phyloP scores from a whole-genome alignment of 495 filamentous ascomycete genomes.

The Opeltia flavorubescens region DNA sequence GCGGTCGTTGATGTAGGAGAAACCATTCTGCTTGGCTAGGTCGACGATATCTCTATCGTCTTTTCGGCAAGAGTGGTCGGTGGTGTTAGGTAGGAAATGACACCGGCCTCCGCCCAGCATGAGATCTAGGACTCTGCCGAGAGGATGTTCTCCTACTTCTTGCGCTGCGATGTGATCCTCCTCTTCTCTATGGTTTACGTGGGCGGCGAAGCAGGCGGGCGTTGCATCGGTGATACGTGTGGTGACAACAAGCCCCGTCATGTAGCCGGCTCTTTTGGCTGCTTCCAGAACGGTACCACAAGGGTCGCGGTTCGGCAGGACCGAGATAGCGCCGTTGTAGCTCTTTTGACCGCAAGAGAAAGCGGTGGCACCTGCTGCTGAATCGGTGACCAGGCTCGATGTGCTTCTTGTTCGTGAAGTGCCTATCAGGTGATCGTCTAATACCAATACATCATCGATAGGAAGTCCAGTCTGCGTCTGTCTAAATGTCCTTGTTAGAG shows the following conservation, averaged over 20 bases:
- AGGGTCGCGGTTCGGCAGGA: constrained; percentile 67
- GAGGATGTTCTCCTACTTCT: constrained; percentile 70
- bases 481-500: constrained; percentile 67
- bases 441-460: constrained; percentile 52
- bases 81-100: constrained; percentile 76
- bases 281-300: constrained; percentile 94
- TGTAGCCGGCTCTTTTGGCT: constrained; percentile 78
- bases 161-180: constrained; percentile 88
- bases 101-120: constrained; percentile 88
- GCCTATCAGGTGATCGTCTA: constrained; percentile 81
- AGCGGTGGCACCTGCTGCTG: constrained; percentile 87
- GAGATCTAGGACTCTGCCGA: constrained; percentile 78
- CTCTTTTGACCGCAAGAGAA: constrained; percentile 87
- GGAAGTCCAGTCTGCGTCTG: constrained; percentile 57
- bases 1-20: constrained; percentile 59
- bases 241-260: constrained; percentile 88
- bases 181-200: constrained; percentile 64
- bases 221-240: constrained; percentile 94
- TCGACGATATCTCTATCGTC: constrained; percentile 58
- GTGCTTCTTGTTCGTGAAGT: constrained; percentile 75
- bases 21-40: constrained; percentile 61
- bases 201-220: constrained; percentile 88
- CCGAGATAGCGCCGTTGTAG: constrained; percentile 91
- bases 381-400: constrained; percentile 77
- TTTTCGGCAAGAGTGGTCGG: constrained; percentile 57